Base-by-base conservation (phyloP, 2,329 filamentous ascomycete species). In the Apiospora marii region DNA sequence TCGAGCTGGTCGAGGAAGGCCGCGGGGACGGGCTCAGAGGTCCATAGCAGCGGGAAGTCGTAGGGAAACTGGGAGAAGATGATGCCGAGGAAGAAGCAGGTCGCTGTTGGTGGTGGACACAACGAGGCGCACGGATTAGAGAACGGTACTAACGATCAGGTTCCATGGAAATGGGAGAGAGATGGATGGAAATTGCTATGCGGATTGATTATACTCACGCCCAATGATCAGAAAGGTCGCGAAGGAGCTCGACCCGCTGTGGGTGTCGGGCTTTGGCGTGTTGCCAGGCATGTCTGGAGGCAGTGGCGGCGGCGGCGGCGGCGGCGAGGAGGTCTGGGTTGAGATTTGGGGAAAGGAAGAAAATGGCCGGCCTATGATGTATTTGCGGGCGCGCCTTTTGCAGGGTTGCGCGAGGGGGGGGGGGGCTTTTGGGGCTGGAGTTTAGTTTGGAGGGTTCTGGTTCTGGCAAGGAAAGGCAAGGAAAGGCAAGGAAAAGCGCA, bases 51-150 rank as follows among this genome's bases (percentile, higher is more conserved):
- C 73, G 94, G 93, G 85, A 94, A 96, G 87, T 97, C 96, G 87
- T 98, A 99, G 74, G 96, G 95, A 84, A 98, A 97, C 75, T 92
- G 92, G 78, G 95, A 95, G 89, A 98, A 99, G 84, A 99, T 92
- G 83, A 98, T 95, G 78, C 96, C 96, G 76, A 99, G 93, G 90
- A 98, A 98, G 90, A 99, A 99, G 84, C 94, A 98, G 76, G 93
- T 95, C 75, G 93, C 93, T 95, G 78, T 49, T 48, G 4, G 30
- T 37, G 6, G 19, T 10, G 16, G 19, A 13, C 27, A 14, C 24
- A 49, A n/a, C 22, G n/a, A 1, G 8, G 34, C 34, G 58, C 58
- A 5, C 27, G 30, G 13, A 34, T 34, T 30, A 49, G 67, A 5
- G 30, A n/a, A 22, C 19, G 67, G 2, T 46, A n/a, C 10, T 13